Evolutionary conservation across 139 green algal species (phyloP), one percentile per base, ranked within the genome.

Genomic region (Chlamydomonas asymmetrica): DNA sequence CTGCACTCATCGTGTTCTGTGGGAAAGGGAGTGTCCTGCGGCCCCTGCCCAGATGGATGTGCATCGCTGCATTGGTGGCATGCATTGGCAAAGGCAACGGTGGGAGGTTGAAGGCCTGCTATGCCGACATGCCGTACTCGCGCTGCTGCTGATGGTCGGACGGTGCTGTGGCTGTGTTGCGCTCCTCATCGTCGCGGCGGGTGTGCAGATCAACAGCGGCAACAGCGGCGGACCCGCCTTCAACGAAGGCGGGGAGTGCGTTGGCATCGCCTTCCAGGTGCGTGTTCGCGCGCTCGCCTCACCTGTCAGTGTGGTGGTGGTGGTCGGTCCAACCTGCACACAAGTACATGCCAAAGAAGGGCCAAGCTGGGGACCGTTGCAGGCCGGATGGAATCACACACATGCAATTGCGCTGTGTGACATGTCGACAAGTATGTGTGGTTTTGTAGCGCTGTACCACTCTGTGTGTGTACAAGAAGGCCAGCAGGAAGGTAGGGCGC

Each of bases 191-290:
- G 49, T 57, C 49, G 22, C 20, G 49, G 22, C 18, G 20, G 18
- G 20, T n/a, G 49, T n/a, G 37, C 73, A 88, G 79, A 95, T 95
- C 84, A 96, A 96, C 86, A 85, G 70, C 64, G 87, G 82, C 41
- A 96, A 95, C 85, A 92, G 82, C 63, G 91, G 91, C 37, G 92
- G 92, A 16, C 95, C 95, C 0, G 93, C 91, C 39, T 96, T 98
- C 81, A 89, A 92, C 78, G 70, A 80, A 20, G 27, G 63, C 6
- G 95, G 91, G 23, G 59, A 93, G 74, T 97, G 94, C 81, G 87
- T 97, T 0, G 95, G 95, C 68, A 93, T 98, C 54, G 94, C 95
- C 25, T 99, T 98, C 80, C 94, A 98, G 68, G n/a, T n/a, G n/a
- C n/a, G n/a, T n/a, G n/a, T n/a, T n/a, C n/a, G n/a, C n/a, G n/a